Base-by-base conservation (phyloP, 805 yeast species). In the Cephaloascus fragrans region DNA sequence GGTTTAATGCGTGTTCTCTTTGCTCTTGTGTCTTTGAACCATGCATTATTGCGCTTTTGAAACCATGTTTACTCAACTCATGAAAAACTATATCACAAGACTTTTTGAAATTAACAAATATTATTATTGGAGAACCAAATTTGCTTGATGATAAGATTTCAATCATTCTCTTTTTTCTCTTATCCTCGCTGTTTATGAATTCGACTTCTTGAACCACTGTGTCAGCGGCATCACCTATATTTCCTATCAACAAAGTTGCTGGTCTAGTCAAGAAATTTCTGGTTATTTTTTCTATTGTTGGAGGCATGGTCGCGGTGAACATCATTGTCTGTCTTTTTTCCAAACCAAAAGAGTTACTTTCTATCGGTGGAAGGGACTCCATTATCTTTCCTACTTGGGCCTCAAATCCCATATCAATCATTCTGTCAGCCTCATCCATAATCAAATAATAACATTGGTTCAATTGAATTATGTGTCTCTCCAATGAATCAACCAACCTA, bases 391-490 rank as follows among this genome's bases (percentile, higher is more conserved):
- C 72, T 36, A 90, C 73, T 51, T 87, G 87, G 26, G 75, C 82
- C 54, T 87, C 96, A 55, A 90, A 90, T 3, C 97, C 97, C 75
- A 90, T 72, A 55, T 88, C 96, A 34, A 90, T 79, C 97, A 90
- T 90, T 47, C 89, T 69, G 57, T 90, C 98, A 2, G 96, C 96
- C 59, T 90, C 98, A 62, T 90, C 98, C 64, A 89, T 69, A 2
- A 85, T 80, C 18, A 90, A 59, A 44, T 77, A 82, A 44, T 70
- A 70, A 44, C 95, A 75, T 42, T 75, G 75, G 32, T 62, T 63
- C 26, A 89, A 59, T 1, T 71, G 71, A 3, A 88, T 43, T 17
- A 82, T 62, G n/a, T 77, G 75, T 38, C 83, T 65, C 40, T 82
- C 87, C 15, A 89, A 45, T 43, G 88, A 77, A 51, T 90, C 98